Evolutionary conservation across 2,329 filamentous ascomycete genomes (phyloP), one percentile per base, ranked within the genome.

Genomic region (Phaeosphaeriaceae sp.): DNA sequence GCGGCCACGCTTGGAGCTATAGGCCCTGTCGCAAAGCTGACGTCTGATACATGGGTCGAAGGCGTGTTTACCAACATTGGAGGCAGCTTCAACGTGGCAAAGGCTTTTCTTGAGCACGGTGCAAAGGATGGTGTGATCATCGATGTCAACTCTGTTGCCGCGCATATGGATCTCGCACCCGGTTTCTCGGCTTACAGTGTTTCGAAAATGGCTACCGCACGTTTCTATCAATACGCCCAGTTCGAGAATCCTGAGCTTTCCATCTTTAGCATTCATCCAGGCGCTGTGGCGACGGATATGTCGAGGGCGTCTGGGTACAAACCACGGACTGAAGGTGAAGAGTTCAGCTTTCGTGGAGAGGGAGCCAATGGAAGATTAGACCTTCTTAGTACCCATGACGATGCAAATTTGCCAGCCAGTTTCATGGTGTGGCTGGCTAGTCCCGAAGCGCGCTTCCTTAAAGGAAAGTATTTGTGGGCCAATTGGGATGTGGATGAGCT

Each of bases 261-360:
- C 12, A 61, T 78, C n/a, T 68, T 73, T 12, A 66, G 64, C 37
- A 58, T 77, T 3, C 77, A 79, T 6, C 77, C 77, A 1, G 77
- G 77, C 1, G 63, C 75, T 1, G 60, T 79, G 3, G 66, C 61
- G 4, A 77, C 74, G 0, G 75, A 71, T 3, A 72, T 76, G 64
- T 63, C 59, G 26, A 55, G 42, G 15, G 40, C 42, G 5, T 52
- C 51, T 1, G 61, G 57, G 2, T 56, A 58, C 20, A 42, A 48
- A 30, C 43, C 52, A 15, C 11, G 50, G 18, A 48, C 47, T 11
- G 51, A 53, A 26, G 56, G 56, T 15, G 58, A 65, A 46, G 48
- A 64, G 29, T 51, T 55, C 54, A 41, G 44, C 38, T 56, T 34
- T 30, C 16, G 38, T 4, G 37, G 35, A 8, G 20, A 23, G 6